Percentiles rank a stretch among this genome's conserved stretches.
These are phyloP conservation scores for Pseudopyricularia javanii DNA, from an alignment of 2,329 filamentous ascomycete species.

Conservation along the genomic window DNA sequence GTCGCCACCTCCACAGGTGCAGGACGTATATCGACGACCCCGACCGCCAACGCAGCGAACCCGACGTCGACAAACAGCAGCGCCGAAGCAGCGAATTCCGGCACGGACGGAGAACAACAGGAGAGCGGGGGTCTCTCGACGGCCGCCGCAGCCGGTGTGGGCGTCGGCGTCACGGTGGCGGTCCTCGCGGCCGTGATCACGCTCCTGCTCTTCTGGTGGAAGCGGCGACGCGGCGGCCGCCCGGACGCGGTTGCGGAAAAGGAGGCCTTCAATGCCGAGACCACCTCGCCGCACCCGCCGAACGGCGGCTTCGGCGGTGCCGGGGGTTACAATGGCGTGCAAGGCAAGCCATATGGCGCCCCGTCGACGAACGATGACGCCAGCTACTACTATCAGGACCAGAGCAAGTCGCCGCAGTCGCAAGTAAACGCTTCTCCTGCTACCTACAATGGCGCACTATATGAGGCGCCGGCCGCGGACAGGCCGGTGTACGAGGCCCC, in stretches of 20 bases:
- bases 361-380: neutral
- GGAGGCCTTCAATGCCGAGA: neutral
- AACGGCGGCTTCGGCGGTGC: neutral
- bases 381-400: neutral
- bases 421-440: neutral
- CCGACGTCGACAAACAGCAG: neutral
- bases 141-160: slow-evolving; percentile 21
- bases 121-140: slow-evolving; percentile 12
- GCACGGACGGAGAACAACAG: neutral
- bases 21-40: no score
- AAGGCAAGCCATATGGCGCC: neutral
- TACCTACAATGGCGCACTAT: neutral
- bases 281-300: neutral
- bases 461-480: neutral
- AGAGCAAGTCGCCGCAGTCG: neutral
- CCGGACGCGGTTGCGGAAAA: neutral
- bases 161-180: slow-evolving; percentile 20
- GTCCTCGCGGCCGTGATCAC: slow-evolving; percentile 18
- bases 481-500: neutral
- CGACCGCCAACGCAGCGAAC: neutral
- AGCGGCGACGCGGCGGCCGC: slow-evolving; percentile 12
- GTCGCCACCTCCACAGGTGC: neutral
- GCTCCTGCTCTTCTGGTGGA: slow-evolving; percentile 13
- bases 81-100: neutral
- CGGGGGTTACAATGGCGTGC: neutral